Evolutionary conservation across 345 rosid genomes (phyloP), one percentile per base, ranked within the genome.

Genomic region (Acer saccharum): DNA sequence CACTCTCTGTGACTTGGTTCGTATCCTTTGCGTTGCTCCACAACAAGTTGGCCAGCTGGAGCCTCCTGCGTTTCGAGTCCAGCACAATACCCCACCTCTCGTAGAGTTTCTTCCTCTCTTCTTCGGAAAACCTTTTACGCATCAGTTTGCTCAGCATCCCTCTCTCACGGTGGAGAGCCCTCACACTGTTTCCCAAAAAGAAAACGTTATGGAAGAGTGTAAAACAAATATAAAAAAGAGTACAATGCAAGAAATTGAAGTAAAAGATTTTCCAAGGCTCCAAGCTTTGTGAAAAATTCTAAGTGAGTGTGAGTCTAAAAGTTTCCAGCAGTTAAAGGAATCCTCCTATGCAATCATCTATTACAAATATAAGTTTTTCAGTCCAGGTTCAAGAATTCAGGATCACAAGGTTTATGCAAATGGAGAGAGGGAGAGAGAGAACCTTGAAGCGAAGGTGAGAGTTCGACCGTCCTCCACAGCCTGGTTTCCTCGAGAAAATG

Each of bases 81-180:
- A 87, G 75, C 50, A 71, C 82, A 6, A 96, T 90, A 18, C 91
- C 97, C 94, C 97, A 96, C 77, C 81, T 94, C 84, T 89, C 79
- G 81, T 85, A 96, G 64, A 96, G 85, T n/a, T 84, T 65, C 78
- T 73, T 87, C 83, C 94, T 88, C 81, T 92, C 97, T 57, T 81
- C 93, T 81, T 73, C 90, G 0, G 92, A 80, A 67, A 92, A 79
- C 39, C 39, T 35, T 35, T 4, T 35, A 27, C 88, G 87, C 90
- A 94, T 86, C 82, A 96, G 86, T 90, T 89, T 96, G 91, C 97
- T 89, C 76, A 96, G 90, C 87, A 84, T 92, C 75, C 75, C 76
- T 73, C 93, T 88, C 88, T 96, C 98, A 20, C 87, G 87, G 21
- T 78, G 86, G 82, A 96, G 97, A 44, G 87, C 89, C 88, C 83